Percentiles rank a stretch among this genome's conserved stretches.
Conservation (phyloP, 768 basidiomycete genomes). For the Panaeolus papilionaceus region DNA sequence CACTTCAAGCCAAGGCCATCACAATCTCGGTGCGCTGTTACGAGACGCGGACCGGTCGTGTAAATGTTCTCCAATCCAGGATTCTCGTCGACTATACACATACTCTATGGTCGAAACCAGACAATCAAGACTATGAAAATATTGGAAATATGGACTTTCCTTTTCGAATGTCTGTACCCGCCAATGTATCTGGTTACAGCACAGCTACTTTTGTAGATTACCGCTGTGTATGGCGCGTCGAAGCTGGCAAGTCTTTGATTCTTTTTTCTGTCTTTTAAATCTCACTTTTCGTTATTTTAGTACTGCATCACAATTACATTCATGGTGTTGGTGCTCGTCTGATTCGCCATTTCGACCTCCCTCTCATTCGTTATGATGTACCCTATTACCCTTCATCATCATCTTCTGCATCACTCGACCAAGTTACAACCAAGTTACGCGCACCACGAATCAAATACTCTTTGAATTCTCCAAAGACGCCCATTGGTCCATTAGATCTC, state of each 20-base stretch:
- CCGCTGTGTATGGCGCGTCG: conserved; percentile 81
- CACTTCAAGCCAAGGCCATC: conserved; percentile 68
- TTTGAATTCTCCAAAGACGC: conserved; percentile 56
- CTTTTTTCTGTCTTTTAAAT: conserved; percentile 14
- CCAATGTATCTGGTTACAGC: conserved; percentile 66
- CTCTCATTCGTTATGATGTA: conserved; percentile 73
- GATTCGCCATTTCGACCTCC: conserved; percentile 73
- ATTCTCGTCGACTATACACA: conserved; percentile 71
- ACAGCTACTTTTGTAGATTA: conserved; percentile 80
- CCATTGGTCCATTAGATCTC: conserved; percentile 77
- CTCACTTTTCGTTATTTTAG: conserved; percentile 30
- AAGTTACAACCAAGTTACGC: conserved; percentile 58
- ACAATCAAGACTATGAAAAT: conserved; percentile 59
- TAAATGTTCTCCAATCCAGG: conserved; percentile 63
- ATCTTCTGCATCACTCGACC: conserved; percentile 39
- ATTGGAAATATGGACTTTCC: conserved; percentile 72
- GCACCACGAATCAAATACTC: conserved; percentile 66
- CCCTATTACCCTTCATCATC: conserved; percentile 46
- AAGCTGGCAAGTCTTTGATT: conserved; percentile 64
- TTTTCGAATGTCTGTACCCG: conserved; percentile 74
- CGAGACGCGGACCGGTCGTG: conserved; percentile 72
- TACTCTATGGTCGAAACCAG: conserved; percentile 72
- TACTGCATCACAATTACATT: conserved; percentile 71
- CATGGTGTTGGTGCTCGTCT: conserved; percentile 71
- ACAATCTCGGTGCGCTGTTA: conserved; percentile 84